These are phyloP conservation scores for Ramaria sp. DNA, from an alignment of 768 basidiomycete species.

Conservation along the genomic window DNA sequence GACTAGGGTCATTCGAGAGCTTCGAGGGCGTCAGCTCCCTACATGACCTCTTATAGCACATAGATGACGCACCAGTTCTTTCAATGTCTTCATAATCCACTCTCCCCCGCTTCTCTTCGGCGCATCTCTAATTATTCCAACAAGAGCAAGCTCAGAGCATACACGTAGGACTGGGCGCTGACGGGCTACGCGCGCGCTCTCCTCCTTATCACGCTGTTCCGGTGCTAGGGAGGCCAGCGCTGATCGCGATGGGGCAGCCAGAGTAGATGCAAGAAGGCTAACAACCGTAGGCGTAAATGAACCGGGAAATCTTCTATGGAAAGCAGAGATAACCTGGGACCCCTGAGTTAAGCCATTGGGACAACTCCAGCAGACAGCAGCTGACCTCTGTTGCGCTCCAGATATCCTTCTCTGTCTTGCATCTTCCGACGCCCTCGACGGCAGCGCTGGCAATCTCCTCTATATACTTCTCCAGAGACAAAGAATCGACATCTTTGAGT, in stretches of 20 bases:
- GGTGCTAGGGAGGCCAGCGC: slow-evolving; percentile 44
- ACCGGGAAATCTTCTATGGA: slow-evolving; percentile 80
- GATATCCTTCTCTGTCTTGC: slow-evolving; percentile 88
- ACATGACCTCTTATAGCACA: neutral
- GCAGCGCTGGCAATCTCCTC: slow-evolving; percentile 88
- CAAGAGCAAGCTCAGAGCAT: slow-evolving; percentile 81
- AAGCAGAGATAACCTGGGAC: slow-evolving; percentile 68
- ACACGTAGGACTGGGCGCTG: slow-evolving; percentile 83
- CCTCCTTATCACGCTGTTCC: slow-evolving; percentile 91
- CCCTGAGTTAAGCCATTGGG: neutral
- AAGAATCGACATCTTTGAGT: slow-evolving; percentile 82
- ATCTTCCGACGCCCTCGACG: slow-evolving; percentile 74
- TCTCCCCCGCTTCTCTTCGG: slow-evolving; percentile 67
- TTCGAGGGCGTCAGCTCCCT: slow-evolving; percentile 20
- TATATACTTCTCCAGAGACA: slow-evolving; percentile 90
- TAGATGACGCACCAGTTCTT: slow-evolving; percentile 59
- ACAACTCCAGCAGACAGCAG: slow-evolving; percentile 5
- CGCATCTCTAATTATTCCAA: slow-evolving; percentile 71
- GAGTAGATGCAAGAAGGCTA: slow-evolving; percentile 42
- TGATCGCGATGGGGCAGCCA: slow-evolving; percentile 49
- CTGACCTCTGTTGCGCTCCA: slow-evolving; percentile 87
- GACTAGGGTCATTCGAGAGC: slow-evolving; percentile 80
- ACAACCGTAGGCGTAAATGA: slow-evolving; percentile 69
- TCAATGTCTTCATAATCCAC: slow-evolving; percentile 81
- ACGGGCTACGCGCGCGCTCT: slow-evolving; percentile 60